phyloP scores from a whole-genome alignment of 2,329 filamentous ascomycete species.

The Chrysoporthe austroafricana region DNA sequence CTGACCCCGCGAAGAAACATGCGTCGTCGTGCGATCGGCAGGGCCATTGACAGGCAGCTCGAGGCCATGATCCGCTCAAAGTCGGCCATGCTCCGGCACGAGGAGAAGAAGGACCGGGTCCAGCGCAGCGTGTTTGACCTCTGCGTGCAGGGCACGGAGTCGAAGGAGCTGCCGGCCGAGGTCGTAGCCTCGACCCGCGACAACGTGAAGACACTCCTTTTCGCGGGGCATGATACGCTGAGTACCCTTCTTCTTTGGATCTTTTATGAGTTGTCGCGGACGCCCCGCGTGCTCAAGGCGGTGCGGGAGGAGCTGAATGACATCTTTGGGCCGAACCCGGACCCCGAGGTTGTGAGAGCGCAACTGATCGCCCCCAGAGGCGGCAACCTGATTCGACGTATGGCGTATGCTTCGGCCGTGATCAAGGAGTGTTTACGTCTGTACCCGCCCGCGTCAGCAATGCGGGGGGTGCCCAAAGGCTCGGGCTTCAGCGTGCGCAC shows the following conservation, averaged over 20 bases:
- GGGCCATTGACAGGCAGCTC: conserved; percentile 17
- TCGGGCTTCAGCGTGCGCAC: conserved; percentile 14
- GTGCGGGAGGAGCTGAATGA: conserved; percentile 42
- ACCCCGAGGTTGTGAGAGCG: conserved; percentile 34
- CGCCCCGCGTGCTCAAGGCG: conserved; percentile 35
- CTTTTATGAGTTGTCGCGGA: conserved; percentile 42
- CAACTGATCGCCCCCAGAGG: conserved; percentile 35
- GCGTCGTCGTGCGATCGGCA: conserved; percentile 24
- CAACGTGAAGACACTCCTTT: conserved; percentile 44
- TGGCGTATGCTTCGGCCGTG: background rate
- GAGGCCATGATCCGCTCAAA: conserved; percentile 37
- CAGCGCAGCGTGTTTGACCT: conserved; percentile 40
- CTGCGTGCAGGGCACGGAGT: conserved; percentile 36
- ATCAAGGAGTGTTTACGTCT: conserved; percentile 16
- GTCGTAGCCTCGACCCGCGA: conserved; percentile 38
- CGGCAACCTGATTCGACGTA: conserved; percentile 35
- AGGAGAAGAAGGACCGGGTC: background rate
- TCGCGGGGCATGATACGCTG: conserved; percentile 48
- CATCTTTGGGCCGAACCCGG: conserved; percentile 39
- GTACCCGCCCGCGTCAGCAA: conserved; percentile 1
- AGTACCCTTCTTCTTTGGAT: conserved; percentile 42
- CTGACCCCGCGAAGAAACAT: conserved; percentile 25
- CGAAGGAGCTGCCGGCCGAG: conserved; percentile 30
- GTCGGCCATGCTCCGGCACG: conserved; percentile 34
- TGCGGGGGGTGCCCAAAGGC: background rate